Conservation (phyloP, 495 filamentous ascomycete genomes). For the Parathielavia appendiculata region DNA sequence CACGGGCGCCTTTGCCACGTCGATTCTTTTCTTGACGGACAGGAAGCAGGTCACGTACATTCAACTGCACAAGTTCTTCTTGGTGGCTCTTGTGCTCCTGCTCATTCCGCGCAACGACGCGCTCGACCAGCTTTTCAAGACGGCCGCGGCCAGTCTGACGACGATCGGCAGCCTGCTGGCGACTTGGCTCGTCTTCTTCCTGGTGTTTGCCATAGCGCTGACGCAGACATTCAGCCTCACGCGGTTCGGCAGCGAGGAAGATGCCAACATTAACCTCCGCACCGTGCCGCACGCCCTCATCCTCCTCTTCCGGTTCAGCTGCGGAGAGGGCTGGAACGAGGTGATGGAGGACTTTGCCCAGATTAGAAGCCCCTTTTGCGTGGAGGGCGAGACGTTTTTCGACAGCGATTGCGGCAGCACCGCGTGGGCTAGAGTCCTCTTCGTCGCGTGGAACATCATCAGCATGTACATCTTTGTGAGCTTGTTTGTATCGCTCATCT, state of each 20-base stretch:
- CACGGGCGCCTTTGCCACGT: conserved; percentile 74
- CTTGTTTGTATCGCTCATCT: conserved; percentile 97
- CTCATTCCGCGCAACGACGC: conserved; percentile 97
- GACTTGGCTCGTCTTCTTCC: conserved; percentile 94
- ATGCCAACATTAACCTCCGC: conserved; percentile 83
- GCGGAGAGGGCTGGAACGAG: conserved; percentile 92
- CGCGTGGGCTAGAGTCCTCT: conserved; percentile 78
- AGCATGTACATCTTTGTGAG: conserved; percentile 99
- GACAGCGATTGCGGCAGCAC: conserved; percentile 89
- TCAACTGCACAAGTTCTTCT: conserved; percentile 85
- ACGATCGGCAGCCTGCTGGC: conserved; percentile 89
- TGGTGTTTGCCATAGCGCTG: conserved; percentile 92
- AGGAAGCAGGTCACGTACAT: conserved; percentile 55
- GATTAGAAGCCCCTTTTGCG: conserved; percentile 71
- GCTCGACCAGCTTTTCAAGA: conserved; percentile 98
- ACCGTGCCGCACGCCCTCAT: conserved; percentile 91
- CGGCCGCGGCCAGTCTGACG: conserved; percentile 88
- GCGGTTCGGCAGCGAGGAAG: conserved; percentile 68
- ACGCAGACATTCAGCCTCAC: conserved; percentile 97
- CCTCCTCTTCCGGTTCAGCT: conserved; percentile 84
- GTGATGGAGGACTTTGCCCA: conserved; percentile 95
- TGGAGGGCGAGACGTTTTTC: conserved; percentile 59
- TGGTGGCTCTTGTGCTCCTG: conserved; percentile 84
- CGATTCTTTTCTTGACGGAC: conserved; percentile 60
- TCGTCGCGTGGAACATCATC: conserved; percentile 96